Evolutionary conservation across 164 flowering plant species (phyloP).

Genomic region (Hamamelis virginiana): DNA sequence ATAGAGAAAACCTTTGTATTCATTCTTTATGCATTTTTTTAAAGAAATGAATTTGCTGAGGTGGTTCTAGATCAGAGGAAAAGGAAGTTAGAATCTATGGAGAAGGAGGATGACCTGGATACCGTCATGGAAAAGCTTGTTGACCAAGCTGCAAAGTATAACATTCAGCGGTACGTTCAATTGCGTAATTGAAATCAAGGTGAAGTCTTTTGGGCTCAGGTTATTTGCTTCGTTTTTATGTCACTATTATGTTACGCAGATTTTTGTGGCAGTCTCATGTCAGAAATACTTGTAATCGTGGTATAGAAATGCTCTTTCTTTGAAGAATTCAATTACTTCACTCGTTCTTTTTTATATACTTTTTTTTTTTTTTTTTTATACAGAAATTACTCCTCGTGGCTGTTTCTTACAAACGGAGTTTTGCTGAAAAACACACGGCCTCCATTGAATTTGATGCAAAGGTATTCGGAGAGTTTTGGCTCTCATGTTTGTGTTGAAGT

Average conservation of each 20-base stretch:
- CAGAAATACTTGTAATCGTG: background rate
- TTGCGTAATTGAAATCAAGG: constrained; percentile 64
- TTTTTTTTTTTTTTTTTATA: background rate
- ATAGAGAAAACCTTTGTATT: background rate
- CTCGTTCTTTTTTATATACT: too few relatives aligned
- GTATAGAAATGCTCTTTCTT: background rate
- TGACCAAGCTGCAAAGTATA: constrained; percentile 52
- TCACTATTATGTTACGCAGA: constrained; percentile 1
- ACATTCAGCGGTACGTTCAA: constrained; percentile 50
- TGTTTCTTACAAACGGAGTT: constrained; percentile 53
- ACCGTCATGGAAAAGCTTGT: constrained; percentile 45
- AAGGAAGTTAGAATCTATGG: constrained; percentile 55
- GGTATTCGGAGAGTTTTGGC: constrained; percentile 40
- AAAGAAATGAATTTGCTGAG: background rate
- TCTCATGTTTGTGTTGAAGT: background rate
- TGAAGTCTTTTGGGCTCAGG: constrained; percentile 18
- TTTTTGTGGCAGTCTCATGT: constrained; percentile 1
- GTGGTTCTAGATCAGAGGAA: constrained; percentile 55
- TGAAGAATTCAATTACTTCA: constrained; percentile 5
- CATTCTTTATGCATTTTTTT: constrained; percentile 1
- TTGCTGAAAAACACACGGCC: constrained; percentile 56
- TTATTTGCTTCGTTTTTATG: background rate
- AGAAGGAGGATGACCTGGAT: constrained; percentile 61
- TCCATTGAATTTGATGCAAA: constrained; percentile 73
- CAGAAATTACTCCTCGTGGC: constrained; percentile 75